phyloP scores from a whole-genome alignment of 2,329 filamentous ascomycete genomes.

The Periconia digitata region DNA sequence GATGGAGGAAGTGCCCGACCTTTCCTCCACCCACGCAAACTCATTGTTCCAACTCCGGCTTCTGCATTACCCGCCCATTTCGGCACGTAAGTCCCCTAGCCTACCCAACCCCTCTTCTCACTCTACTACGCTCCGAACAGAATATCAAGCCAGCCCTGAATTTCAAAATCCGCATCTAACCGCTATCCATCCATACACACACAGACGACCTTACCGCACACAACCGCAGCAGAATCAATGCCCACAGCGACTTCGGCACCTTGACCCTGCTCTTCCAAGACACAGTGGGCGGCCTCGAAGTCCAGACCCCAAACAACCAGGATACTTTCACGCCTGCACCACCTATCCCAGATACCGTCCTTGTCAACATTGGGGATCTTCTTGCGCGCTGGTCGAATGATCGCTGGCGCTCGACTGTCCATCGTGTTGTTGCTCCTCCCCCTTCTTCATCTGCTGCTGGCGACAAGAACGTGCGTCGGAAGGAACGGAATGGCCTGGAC shows the following conservation, averaged over 20 bases:
- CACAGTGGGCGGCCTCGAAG: constrained; percentile 43
- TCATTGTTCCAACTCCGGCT: constrained; percentile 39
- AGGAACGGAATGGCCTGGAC: constrained; percentile 4
- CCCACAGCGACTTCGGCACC: constrained; percentile 48
- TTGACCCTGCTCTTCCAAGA: constrained; percentile 49
- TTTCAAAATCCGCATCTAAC: too few relatives aligned
- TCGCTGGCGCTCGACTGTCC: constrained; percentile 41
- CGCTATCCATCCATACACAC: too few relatives aligned
- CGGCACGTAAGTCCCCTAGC: too few relatives aligned
- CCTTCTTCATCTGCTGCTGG: neutral
- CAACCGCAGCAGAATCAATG: constrained; percentile 38
- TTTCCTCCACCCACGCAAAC: constrained; percentile 25
- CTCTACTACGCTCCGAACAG: too few relatives aligned
- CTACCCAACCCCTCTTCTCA: too few relatives aligned
- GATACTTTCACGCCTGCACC: constrained; percentile 33
- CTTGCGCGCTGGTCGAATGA: constrained; percentile 44
- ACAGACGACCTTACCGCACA: constrained; percentile 25
- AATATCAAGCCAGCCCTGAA: too few relatives aligned
- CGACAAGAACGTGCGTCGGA: constrained; percentile 8
- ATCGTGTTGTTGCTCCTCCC: constrained; percentile 40
- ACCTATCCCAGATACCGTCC: constrained; percentile 34
- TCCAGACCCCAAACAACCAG: constrained; percentile 29
- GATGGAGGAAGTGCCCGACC: constrained; percentile 12
- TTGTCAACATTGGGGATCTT: constrained; percentile 46
- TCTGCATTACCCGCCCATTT: constrained; percentile 44